These are phyloP conservation scores for Hanseniaspora mollemarum DNA, from an alignment of 805 yeast genomes.

Conservation along the genomic window DNA sequence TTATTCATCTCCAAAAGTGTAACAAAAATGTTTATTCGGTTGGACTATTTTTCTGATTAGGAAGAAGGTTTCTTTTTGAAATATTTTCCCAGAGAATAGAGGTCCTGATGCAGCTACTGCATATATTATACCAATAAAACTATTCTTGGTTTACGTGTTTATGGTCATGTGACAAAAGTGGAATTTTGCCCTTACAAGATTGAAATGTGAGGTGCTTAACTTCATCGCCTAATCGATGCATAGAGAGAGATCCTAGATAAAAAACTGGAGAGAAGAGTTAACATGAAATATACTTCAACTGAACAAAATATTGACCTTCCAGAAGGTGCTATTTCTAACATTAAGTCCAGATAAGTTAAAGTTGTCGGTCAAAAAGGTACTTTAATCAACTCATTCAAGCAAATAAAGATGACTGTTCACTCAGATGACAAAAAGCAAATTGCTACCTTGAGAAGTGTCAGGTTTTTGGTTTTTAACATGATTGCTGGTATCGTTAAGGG, in stretches of 20 bases:
- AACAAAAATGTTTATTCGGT: too few relatives aligned
- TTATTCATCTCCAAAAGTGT: neutral
- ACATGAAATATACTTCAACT: slow-evolving; percentile 82
- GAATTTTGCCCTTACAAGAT: too few relatives aligned
- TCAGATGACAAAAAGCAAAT: slow-evolving; percentile 99
- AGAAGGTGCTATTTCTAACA: slow-evolving; percentile 82
- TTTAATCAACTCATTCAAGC: slow-evolving; percentile 73
- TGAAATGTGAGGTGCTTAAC: too few relatives aligned
- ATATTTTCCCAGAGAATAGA: neutral
- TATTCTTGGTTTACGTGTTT: too few relatives aligned
- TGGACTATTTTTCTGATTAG: too few relatives aligned
- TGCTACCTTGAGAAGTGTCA: slow-evolving; percentile 89
- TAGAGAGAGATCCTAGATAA: too few relatives aligned
- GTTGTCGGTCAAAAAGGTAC: slow-evolving; percentile 98
- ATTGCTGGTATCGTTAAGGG: slow-evolving; percentile 98
- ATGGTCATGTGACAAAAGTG: neutral
- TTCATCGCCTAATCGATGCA: too few relatives aligned
- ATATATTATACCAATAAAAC: too few relatives aligned
- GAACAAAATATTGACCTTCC: slow-evolving; percentile 78
- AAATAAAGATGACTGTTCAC: slow-evolving; percentile 83
- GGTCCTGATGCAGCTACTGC: too few relatives aligned
- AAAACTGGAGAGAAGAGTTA: too few relatives aligned
- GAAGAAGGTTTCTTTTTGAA: neutral
- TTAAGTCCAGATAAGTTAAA: slow-evolving; percentile 80
- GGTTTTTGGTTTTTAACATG: slow-evolving; percentile 86